phyloP scores from a whole-genome alignment of 345 rosid genomes.

The Euphorbia lathyris region DNA sequence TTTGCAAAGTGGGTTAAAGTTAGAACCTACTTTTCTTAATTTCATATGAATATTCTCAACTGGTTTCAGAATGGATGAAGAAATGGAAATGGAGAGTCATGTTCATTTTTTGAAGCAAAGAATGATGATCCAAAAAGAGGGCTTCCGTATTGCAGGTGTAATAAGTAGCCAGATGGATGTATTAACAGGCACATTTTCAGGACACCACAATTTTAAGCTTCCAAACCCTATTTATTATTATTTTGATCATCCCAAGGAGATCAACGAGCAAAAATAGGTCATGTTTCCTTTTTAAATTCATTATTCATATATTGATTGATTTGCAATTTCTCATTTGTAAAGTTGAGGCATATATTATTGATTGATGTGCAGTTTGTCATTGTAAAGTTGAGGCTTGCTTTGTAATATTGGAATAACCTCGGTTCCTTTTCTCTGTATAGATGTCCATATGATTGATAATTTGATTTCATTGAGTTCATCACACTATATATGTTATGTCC shows the following conservation, averaged over 20 bases:
- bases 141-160: slow-evolving; percentile 41
- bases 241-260: slow-evolving; percentile 24
- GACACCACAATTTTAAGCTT: slow-evolving; percentile 57
- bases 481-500: neutral
- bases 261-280: slow-evolving; percentile 13
- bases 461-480: neutral
- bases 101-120: slow-evolving; percentile 39
- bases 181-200: slow-evolving; percentile 39
- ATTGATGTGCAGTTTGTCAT: neutral
- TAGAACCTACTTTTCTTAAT: neutral
- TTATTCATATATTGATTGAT: neutral
- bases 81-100: slow-evolving; percentile 33
- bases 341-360: neutral
- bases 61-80: slow-evolving; percentile 46
- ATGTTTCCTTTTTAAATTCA: neutral
- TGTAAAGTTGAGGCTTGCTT: neutral
- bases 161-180: slow-evolving; percentile 73
- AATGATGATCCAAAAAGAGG: slow-evolving; percentile 31
- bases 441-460: neutral
- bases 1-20: neutral
- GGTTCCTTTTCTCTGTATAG: slow-evolving; percentile 7
- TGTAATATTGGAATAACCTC: neutral
- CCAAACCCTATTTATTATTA: slow-evolving; percentile 48
- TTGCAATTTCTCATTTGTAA: neutral
- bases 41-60: neutral